A percentile compares a stretch with the other conserved stretches of the same genome.
Conservation (phyloP, 306 rosid species). For the Fragaria ananassa region DNA sequence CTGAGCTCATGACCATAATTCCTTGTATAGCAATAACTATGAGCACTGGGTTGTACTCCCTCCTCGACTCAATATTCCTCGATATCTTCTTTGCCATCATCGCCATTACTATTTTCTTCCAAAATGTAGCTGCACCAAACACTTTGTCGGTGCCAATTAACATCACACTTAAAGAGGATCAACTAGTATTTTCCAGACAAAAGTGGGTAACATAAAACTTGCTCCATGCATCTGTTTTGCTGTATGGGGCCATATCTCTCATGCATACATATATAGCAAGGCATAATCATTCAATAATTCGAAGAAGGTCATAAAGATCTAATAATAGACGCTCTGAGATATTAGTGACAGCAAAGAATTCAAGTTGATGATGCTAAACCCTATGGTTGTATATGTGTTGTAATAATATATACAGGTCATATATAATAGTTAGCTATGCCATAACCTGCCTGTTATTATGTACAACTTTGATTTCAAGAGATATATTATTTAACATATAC, state of each 20-base stretch:
- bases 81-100: neutral
- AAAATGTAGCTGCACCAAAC: neutral
- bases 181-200: neutral
- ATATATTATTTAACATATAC: too few relatives aligned
- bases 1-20: neutral
- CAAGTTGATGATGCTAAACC: neutral
- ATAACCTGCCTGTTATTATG: neutral
- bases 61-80: neutral
- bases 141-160: slow-evolving; percentile 5
- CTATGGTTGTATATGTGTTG: neutral
- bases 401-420: neutral
- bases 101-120: neutral
- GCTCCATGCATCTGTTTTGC: neutral
- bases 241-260: neutral
- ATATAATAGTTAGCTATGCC: neutral
- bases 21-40: neutral
- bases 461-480: neutral
- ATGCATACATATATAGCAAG: neutral
- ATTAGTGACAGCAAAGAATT: neutral
- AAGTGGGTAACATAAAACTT: neutral
- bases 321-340: neutral
- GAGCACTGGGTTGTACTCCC: neutral
- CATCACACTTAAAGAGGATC: neutral
- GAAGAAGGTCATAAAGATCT: neutral
- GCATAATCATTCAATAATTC: neutral